Base-by-base conservation (phyloP, 2,329 filamentous ascomycete species). In the Epichloe coenophiala region DNA sequence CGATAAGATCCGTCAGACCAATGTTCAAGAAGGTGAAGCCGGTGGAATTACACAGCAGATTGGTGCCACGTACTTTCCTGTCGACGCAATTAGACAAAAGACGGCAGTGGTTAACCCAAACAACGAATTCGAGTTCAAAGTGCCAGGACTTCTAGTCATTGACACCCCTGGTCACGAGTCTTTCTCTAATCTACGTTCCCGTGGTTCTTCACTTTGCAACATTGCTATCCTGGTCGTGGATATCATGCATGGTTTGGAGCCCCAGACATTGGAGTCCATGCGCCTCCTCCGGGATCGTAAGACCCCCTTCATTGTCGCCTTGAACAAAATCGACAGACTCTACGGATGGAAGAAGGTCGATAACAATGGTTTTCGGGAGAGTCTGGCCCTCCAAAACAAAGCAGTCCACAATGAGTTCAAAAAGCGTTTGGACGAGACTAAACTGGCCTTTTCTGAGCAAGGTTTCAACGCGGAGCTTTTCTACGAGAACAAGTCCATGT, bases 31-130 rank as follows among this genome's bases (percentile, higher is more conserved):
- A 71, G 93, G 93, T 62, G 93, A 98, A 79, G 94, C 93, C 40
- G 94, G 93, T 76, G 93, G 93, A 83, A 98, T 98, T 63, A 98
- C 93, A 7, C 93, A 98, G 71, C 93, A 98, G 71, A 98, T 98
- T 64, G 93, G 93, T 83, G 93, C 93, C 48, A 98, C 93, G 2
- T 98, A 97, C 75, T 98, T 98, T 79, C 94, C 93, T 7, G 84
- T 91, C 37, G 91, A 97, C 49, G 88, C 93, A 53, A 84, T 98
- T 63, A 78, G 81, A 69, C 84, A 90, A 67, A 98, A 98, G 79
- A 95, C 88, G 15, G 79, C 81, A 19, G 91, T 97, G 15, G 86
- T 98, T 64, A 98, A 98, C 75, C 78, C 80, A 62, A 89, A 98
- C 63, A 83, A 84, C 61, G 77, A 77, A 51, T 96, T 98, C 67